phyloP scores from a whole-genome alignment of 768 basidiomycete genomes.

The Mycena sanguinolenta region DNA sequence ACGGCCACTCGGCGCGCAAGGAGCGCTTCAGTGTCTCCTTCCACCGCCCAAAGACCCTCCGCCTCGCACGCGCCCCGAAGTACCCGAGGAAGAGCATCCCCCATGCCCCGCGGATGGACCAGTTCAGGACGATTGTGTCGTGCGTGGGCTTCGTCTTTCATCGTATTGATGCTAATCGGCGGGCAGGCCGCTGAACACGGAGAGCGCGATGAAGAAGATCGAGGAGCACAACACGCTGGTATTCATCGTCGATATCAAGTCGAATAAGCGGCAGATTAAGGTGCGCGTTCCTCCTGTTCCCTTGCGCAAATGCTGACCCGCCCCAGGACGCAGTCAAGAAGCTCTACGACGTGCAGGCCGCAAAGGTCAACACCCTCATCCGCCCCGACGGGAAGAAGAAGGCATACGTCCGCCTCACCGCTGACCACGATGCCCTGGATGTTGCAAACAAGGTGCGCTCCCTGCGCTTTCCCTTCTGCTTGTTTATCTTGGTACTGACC shows the following conservation, averaged over 20 bases:
- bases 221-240: constrained; percentile 99
- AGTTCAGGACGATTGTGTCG: constrained; percentile 94
- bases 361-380: constrained; percentile 98
- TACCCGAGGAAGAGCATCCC: constrained; percentile 97
- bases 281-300: neutral
- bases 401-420: constrained; percentile 95
- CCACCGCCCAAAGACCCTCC: constrained; percentile 96
- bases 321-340: constrained; percentile 93
- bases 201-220: constrained; percentile 99
- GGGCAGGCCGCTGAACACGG: constrained; percentile 88
- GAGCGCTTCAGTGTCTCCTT: constrained; percentile 89
- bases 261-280: constrained; percentile 99
- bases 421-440: constrained; percentile 97
- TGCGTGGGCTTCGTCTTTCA: constrained; percentile 54
- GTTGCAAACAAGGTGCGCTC: constrained; percentile 92
- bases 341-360: constrained; percentile 96
- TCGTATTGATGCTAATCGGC: constrained; percentile 14
- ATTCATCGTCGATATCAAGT: constrained; percentile 94
- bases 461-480: neutral
- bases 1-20: constrained; percentile 84
- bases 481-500: neutral
- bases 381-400: constrained; percentile 99
- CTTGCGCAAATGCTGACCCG: neutral
- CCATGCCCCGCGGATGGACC: constrained; percentile 95
- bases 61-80: constrained; percentile 84